Conservation (phyloP, 139 green algal species). For the Marvania coccoides region DNA sequence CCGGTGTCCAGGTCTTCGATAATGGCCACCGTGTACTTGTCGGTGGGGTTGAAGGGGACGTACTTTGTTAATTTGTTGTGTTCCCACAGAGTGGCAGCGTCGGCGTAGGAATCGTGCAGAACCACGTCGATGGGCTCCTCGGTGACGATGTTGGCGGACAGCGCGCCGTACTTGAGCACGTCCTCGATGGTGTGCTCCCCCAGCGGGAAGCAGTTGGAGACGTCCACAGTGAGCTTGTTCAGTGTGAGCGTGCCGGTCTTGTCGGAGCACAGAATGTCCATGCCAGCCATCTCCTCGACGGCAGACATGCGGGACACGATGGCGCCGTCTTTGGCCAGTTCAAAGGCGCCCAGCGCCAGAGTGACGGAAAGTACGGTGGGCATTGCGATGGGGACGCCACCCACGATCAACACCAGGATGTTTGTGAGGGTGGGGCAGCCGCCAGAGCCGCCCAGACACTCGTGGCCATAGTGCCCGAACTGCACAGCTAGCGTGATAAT, state of each 20-base stretch:
- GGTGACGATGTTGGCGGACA: slow-evolving; percentile 58
- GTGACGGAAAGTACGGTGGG: slow-evolving; percentile 83
- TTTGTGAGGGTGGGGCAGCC: slow-evolving; percentile 74
- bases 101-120: slow-evolving; percentile 53
- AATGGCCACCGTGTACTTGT: slow-evolving; percentile 71
- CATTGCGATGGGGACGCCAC: slow-evolving; percentile 91
- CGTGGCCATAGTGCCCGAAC: slow-evolving; percentile 63
- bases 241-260: slow-evolving; percentile 87
- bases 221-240: slow-evolving; percentile 64
- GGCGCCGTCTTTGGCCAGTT: slow-evolving; percentile 77
- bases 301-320: slow-evolving; percentile 83
- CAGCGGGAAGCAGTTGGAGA: slow-evolving; percentile 18
- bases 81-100: slow-evolving; percentile 33
- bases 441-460: slow-evolving; percentile 47
- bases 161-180: slow-evolving; percentile 53
- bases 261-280: slow-evolving; percentile 88
- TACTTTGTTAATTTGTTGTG: slow-evolving; percentile 48
- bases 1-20: slow-evolving; percentile 40
- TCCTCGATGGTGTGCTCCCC: slow-evolving; percentile 22
- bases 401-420: slow-evolving; percentile 86
- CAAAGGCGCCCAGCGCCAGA: slow-evolving; percentile 74
- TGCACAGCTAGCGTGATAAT: slow-evolving; percentile 68
- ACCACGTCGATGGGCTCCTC: slow-evolving; percentile 81
- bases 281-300: slow-evolving; percentile 87
- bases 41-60: slow-evolving; percentile 79